A percentile compares a stretch with the other conserved stretches of the same genome.
Evolutionary conservation across 2,329 filamentous ascomycete species (phyloP).

Genomic region (Diaporthe caulivora): DNA sequence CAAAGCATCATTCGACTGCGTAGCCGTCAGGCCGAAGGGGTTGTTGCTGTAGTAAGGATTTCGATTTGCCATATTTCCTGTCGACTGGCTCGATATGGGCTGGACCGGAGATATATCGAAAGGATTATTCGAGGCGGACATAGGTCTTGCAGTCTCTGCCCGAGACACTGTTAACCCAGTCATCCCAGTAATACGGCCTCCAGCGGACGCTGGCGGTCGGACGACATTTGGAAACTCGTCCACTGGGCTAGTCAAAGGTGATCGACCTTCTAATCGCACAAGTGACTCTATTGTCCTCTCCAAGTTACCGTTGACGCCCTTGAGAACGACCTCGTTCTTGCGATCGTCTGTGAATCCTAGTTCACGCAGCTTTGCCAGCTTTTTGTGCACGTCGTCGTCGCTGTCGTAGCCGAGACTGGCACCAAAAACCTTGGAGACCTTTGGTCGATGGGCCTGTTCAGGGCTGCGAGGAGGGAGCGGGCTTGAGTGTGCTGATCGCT

Average conservation of each 20-base stretch:
- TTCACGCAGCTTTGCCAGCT: conserved; percentile 81
- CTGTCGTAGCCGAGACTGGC: conserved; percentile 70
- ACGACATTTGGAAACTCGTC: conserved; percentile 36
- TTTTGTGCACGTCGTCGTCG: conserved; percentile 76
- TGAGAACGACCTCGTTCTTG: conserved; percentile 84
- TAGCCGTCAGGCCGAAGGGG: conserved; percentile 72
- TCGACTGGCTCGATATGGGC: conserved; percentile 75
- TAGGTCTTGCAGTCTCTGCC: conserved; percentile 38
- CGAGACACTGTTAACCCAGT: conserved; percentile 44
- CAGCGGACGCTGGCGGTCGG: conserved; percentile 57
- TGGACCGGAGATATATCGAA: conserved; percentile 72
- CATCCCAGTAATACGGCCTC: conserved; percentile 39
- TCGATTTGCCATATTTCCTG: conserved; percentile 69
- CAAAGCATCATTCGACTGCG: conserved; percentile 59
- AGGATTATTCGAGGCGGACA: conserved; percentile 69
- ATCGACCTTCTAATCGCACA: conserved; percentile 77
- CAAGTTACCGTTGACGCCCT: conserved; percentile 85
- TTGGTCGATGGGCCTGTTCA: conserved; percentile 57
- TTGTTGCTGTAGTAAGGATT: conserved; percentile 72
- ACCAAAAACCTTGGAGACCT: conserved; percentile 77
- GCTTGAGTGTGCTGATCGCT: conserved; percentile 38
- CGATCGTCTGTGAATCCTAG: conserved; percentile 93
- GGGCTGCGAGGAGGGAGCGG: conserved; percentile 40
- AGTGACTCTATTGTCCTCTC: conserved; percentile 89
- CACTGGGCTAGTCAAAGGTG: conserved; percentile 44